These are phyloP conservation scores for Penicillium salamii DNA, from an alignment of 495 filamentous ascomycete genomes.

Conservation along the genomic window DNA sequence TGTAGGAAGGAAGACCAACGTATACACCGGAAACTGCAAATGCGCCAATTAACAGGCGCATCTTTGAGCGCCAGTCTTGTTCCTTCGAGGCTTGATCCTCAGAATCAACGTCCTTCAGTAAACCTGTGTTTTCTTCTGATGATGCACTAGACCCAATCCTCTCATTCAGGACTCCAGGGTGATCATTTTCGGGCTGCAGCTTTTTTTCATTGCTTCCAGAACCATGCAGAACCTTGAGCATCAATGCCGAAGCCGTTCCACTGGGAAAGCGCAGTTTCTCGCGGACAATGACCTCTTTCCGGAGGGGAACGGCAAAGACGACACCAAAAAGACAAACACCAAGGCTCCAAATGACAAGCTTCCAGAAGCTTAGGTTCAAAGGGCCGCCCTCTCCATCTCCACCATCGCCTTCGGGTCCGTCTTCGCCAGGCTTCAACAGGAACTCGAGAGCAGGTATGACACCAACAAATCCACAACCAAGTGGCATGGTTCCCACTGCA, in stretches of 20 bases:
- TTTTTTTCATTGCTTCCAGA: constrained; percentile 33
- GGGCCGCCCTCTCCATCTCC: constrained; percentile 66
- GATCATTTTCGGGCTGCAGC: constrained; percentile 9
- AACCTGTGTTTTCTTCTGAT: constrained; percentile 14
- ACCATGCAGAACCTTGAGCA: constrained; percentile 87
- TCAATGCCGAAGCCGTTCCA: constrained; percentile 90
- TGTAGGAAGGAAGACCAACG: too few relatives aligned
- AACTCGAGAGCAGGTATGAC: constrained; percentile 91
- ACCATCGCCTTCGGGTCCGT: constrained; percentile 47
- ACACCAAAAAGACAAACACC: constrained; percentile 95
- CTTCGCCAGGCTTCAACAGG: constrained; percentile 69
- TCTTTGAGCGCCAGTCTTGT: constrained; percentile 61
- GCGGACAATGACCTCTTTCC: constrained; percentile 85
- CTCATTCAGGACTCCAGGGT: constrained; percentile 10
- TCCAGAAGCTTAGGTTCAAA: constrained; percentile 65
- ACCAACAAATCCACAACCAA: constrained; percentile 94
- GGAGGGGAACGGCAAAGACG: constrained; percentile 85
- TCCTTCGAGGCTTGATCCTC: constrained; percentile 32
- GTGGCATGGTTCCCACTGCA: constrained; percentile 92
- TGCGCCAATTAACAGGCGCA: constrained; percentile 56
- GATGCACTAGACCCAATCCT: constrained; percentile 8
- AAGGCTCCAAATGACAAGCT: constrained; percentile 82
- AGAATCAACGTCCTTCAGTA: constrained; percentile 23
- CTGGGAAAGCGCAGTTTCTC: constrained; percentile 93
- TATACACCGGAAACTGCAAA: constrained; percentile 57